Conservation (phyloP, 768 basidiomycete genomes). For the Boletus sp. region DNA sequence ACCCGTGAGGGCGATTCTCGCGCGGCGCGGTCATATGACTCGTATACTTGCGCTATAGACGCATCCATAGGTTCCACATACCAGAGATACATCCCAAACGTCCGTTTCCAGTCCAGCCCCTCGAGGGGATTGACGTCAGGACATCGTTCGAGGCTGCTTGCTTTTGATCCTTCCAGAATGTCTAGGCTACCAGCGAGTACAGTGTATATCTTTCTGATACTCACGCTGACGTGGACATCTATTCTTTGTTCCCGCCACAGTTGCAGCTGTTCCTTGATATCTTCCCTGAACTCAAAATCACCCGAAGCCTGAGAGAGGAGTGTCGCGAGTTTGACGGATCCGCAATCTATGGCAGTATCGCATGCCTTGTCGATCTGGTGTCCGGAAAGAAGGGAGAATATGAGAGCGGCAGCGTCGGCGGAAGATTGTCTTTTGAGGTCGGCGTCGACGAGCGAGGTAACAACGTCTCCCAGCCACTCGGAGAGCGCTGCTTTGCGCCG, state of each 20-base stretch:
- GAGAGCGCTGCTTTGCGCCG: constrained; percentile 79
- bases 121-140: constrained; percentile 60
- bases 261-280: constrained; percentile 69
- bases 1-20: constrained; percentile 39
- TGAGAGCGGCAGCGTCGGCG: constrained; percentile 43
- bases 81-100: constrained; percentile 90
- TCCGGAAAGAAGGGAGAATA: constrained; percentile 81
- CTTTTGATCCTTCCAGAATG: constrained; percentile 51
- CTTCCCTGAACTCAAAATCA: constrained; percentile 66
- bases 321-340: constrained; percentile 83
- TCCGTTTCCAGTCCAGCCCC: constrained; percentile 91
- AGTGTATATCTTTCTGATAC: constrained; percentile 77
- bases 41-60: constrained; percentile 65
- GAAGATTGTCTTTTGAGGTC: constrained; percentile 56
- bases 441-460: constrained; percentile 66
- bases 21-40: constrained; percentile 50
- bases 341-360: constrained; percentile 65
- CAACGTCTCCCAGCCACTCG: constrained; percentile 76
- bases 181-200: constrained; percentile 76
- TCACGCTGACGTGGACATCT: constrained; percentile 62
- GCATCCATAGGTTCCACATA: constrained; percentile 71
- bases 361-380: constrained; percentile 86
- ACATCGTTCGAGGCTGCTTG: constrained; percentile 49
- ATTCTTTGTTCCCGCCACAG: constrained; percentile 81
- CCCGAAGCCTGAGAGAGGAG: constrained; percentile 85